Evolutionary conservation across 73 alveolate species (phyloP).

Genomic region (Tetrahymena borealis): DNA sequence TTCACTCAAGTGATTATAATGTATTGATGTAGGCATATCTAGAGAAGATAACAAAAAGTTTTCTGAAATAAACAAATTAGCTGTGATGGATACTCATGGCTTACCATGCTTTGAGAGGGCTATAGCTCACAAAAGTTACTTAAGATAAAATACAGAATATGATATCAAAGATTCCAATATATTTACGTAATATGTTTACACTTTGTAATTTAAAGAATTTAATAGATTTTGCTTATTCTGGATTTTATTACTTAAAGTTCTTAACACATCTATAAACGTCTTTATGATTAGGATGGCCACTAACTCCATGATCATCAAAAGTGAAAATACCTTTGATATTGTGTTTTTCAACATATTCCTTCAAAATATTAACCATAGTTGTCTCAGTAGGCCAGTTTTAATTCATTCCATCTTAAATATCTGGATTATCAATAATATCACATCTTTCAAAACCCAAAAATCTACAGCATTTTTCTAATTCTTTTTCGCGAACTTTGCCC

Average conservation of each 20-base stretch:
- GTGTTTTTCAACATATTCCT: slow-evolving; percentile 17
- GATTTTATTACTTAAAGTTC: background rate
- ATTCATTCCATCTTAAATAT: slow-evolving; percentile 74
- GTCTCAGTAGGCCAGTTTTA: slow-evolving; percentile 58
- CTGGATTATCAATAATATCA: slow-evolving; percentile 57
- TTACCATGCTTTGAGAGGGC: slow-evolving; percentile 56
- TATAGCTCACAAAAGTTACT: slow-evolving; percentile 17
- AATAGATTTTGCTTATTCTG: background rate
- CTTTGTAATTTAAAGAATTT: slow-evolving; percentile 51
- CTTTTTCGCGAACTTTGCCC: slow-evolving; percentile 79
- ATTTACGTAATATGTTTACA: slow-evolving; percentile 57
- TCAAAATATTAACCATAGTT: background rate
- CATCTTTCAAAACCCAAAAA: slow-evolving; percentile 50
- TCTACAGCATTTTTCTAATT: slow-evolving; percentile 63
- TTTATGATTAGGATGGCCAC: slow-evolving; percentile 91
- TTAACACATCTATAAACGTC: slow-evolving; percentile 58
- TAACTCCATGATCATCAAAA: slow-evolving; percentile 84
- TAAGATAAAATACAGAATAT: slow-evolving; percentile 26
- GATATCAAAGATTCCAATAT: slow-evolving; percentile 66
- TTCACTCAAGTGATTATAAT: background rate
- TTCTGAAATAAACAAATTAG: slow-evolving; percentile 89
- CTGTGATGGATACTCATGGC: slow-evolving; percentile 75
- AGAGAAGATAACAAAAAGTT: slow-evolving; percentile 73
- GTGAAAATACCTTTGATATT: slow-evolving; percentile 74
- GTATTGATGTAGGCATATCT: slow-evolving; percentile 72